phyloP scores from a whole-genome alignment of 2,329 filamentous ascomycete species.

The Colletotrichum navitas region DNA sequence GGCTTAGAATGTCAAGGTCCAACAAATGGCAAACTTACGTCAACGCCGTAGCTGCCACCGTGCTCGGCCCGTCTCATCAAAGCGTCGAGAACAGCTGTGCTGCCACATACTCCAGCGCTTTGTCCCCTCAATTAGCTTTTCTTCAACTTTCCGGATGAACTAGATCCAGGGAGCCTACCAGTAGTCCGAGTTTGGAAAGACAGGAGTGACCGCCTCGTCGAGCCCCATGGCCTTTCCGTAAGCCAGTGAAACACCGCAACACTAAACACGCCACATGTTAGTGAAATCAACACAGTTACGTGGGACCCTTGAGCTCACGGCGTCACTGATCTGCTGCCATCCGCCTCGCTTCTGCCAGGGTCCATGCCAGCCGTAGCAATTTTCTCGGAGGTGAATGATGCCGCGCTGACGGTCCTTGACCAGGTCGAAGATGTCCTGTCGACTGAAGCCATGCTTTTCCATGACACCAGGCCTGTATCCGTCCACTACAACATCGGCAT shows the following conservation, averaged over 20 bases:
- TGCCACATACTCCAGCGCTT: constrained; percentile 58
- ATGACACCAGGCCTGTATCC: constrained; percentile 63
- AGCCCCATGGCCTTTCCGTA: constrained; percentile 59
- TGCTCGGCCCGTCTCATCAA: constrained; percentile 53
- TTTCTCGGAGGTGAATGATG: constrained; percentile 63
- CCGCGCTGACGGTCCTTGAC: constrained; percentile 42
- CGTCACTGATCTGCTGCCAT: constrained; percentile 67
- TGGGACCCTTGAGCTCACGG: constrained; percentile 46
- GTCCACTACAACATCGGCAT: constrained; percentile 64
- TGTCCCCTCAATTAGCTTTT: neutral
- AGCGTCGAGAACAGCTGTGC: constrained; percentile 56
- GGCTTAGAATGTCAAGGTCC: neutral
- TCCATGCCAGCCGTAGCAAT: constrained; percentile 66
- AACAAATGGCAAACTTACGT: constrained; percentile 48
- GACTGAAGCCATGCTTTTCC: constrained; percentile 60
- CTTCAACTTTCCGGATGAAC: neutral
- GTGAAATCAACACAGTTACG: neutral
- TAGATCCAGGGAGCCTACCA: constrained; percentile 39
- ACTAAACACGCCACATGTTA: constrained; percentile 39
- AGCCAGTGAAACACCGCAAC: constrained; percentile 58
- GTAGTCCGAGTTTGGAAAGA: constrained; percentile 51
- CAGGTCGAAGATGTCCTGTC: constrained; percentile 55
- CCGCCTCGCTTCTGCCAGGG: constrained; percentile 60
- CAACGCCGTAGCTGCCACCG: constrained; percentile 43
- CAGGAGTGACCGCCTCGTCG: constrained; percentile 48